phyloP scores from a whole-genome alignment of 306 rosid species.

The Malus asiatica region DNA sequence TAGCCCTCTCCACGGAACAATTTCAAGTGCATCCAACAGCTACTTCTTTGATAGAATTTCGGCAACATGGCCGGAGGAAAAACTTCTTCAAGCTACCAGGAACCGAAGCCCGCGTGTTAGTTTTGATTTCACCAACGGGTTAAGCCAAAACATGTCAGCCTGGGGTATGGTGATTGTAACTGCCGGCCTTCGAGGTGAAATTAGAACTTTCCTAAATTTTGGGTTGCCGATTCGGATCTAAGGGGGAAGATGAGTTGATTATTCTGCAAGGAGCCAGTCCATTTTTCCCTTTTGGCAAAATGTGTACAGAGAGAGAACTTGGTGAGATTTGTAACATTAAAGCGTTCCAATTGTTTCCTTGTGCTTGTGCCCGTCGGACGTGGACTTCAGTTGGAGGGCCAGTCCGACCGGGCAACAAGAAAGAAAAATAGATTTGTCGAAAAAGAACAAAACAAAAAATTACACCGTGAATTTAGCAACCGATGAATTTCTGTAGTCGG shows the following conservation, averaged over 20 bases:
- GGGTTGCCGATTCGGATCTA: conserved; percentile 77
- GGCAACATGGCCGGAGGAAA: conserved; percentile 96
- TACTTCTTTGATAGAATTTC: conserved; percentile 88
- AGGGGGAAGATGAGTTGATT: conserved; percentile 30
- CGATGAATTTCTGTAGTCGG: conserved; percentile 59
- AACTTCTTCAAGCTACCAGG: conserved; percentile 52
- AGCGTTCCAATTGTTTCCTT: conserved; percentile 54
- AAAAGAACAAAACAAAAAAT: neutral
- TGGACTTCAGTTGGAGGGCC: conserved; percentile 27
- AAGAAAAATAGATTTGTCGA: conserved; percentile 36
- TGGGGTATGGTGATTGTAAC: conserved; percentile 98
- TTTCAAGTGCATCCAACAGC: conserved; percentile 70
- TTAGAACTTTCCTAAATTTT: conserved; percentile 89
- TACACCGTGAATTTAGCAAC: conserved; percentile 56
- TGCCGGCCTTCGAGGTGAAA: conserved; percentile 89
- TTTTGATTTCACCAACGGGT: conserved; percentile 47
- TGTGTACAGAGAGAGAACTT: conserved; percentile 83
- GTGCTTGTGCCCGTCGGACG: conserved; percentile 53
- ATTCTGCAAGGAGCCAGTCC: conserved; percentile 24
- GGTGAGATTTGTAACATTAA: conserved; percentile 78
- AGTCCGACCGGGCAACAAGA: conserved; percentile 40
- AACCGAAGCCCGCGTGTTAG: conserved; percentile 74
- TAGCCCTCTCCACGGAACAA: conserved; percentile 75
- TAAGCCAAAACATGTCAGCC: conserved; percentile 55
- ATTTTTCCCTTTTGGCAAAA: conserved; percentile 42